Evolutionary conservation across 352 stramenopile species (phyloP).

Genomic region (Aphanomyces astaci): DNA sequence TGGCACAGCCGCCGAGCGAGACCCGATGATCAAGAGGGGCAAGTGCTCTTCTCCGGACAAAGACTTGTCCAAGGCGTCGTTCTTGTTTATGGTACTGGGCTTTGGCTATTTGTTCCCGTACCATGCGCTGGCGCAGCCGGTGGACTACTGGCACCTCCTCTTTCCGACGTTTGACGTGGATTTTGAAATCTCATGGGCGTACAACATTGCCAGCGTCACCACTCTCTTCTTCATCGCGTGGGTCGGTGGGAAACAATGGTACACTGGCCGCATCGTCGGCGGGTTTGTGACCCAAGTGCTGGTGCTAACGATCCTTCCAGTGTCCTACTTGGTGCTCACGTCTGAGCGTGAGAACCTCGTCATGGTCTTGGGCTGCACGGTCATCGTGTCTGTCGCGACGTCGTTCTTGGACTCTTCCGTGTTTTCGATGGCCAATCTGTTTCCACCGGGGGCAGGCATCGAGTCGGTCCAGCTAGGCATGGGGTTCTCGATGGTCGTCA

Average conservation of each 20-base stretch:
- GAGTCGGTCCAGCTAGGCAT: constrained; percentile 1
- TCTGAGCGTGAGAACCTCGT: background rate
- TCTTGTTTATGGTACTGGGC: background rate
- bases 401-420: background rate
- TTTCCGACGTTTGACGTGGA: constrained; percentile 3
- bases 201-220: constrained; percentile 8
- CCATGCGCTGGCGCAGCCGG: background rate
- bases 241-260: background rate
- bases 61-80: background rate
- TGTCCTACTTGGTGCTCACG: background rate
- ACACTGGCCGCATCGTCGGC: constrained; percentile 1
- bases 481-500: constrained; percentile 6
- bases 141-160: constrained; percentile 4
- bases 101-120: constrained; percentile 10
- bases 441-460: background rate
- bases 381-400: background rate
- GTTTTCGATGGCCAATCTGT: background rate
- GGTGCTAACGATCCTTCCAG: background rate
- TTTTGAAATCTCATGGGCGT: constrained; percentile 7
- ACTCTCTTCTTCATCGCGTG: constrained; percentile 5
- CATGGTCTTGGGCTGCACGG: background rate
- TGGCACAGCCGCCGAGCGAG: background rate
- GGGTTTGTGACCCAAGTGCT: background rate
- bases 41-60: background rate
- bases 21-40: background rate